Percentiles rank a stretch among this genome's conserved stretches.
Evolutionary conservation across 306 rosid species (phyloP).

Genomic region (Inga oerstediana): DNA sequence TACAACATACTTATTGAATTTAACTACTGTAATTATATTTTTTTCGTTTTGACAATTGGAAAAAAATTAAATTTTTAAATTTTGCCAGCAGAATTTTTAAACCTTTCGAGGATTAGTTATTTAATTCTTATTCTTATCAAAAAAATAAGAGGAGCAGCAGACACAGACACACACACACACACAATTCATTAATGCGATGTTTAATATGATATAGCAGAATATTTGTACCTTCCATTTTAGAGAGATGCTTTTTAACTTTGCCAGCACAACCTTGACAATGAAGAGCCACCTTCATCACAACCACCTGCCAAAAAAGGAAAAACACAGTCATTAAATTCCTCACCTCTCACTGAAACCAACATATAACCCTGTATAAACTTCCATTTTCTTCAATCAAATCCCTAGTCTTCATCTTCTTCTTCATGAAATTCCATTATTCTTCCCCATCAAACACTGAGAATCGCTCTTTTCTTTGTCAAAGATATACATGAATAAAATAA

Average conservation of each 20-base stretch:
- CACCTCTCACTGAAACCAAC: background rate
- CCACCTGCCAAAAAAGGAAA: slow-evolving; percentile 56
- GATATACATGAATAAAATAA: background rate
- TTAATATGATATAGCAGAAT: background rate
- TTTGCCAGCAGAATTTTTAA: too few species aligned
- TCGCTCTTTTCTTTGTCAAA: background rate
- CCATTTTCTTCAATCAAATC: background rate
- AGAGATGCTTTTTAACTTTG: slow-evolving; percentile 78
- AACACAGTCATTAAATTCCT: background rate
- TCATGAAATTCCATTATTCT: background rate
- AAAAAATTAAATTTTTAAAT: too few species aligned
- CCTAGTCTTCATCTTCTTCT: background rate
- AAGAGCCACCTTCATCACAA: slow-evolving; percentile 88
- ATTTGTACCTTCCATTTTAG: slow-evolving; percentile 81
- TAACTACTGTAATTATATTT: too few species aligned
- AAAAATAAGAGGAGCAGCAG: too few species aligned
- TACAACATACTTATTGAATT: too few species aligned
- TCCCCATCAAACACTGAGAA: background rate
- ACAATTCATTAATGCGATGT: background rate
- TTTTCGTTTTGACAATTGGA: too few species aligned
- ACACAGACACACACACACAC: too few species aligned
- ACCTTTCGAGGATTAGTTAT: too few species aligned
- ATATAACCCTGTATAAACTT: background rate
- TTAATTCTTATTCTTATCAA: too few species aligned
- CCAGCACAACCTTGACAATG: slow-evolving; percentile 97